These are phyloP conservation scores for Leersia perrieri DNA, from an alignment of 176 grass and related monocot genomes.

Conservation along the genomic window DNA sequence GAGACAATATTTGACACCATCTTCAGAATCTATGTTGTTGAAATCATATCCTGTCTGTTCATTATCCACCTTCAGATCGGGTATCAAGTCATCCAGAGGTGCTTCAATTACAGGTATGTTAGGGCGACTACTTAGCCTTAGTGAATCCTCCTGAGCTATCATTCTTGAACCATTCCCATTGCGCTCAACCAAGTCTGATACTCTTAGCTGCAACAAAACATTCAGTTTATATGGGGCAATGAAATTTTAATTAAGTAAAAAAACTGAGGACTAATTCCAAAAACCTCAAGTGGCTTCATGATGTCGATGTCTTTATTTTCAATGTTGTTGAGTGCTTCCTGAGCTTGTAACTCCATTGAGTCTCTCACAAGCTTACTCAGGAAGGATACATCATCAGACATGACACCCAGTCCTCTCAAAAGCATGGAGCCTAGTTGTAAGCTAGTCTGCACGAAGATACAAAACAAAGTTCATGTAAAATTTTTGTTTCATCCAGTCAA, in stretches of 20 bases:
- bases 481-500: background rate
- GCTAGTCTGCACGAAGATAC: conserved; percentile 60
- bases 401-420: conserved; percentile 80
- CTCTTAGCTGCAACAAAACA: conserved; percentile 63
- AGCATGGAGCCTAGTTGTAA: conserved; percentile 92
- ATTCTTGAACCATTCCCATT: conserved; percentile 42
- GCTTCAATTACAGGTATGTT: conserved; percentile 36
- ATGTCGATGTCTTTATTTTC: conserved; percentile 47
- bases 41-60: conserved; percentile 2
- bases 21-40: conserved; percentile 43
- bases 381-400: conserved; percentile 98
- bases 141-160: conserved; percentile 50
- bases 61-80: conserved; percentile 24
- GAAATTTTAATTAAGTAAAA: background rate
- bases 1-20: conserved; percentile 76
- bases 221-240: conserved; percentile 31
- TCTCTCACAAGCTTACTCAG: conserved; percentile 88
- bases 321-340: conserved; percentile 54
- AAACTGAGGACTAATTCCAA: background rate
- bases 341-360: conserved; percentile 91
- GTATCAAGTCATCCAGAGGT: conserved; percentile 5
- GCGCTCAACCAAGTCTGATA: conserved; percentile 61
- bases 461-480: background rate
- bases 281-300: conserved; percentile 86
- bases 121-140: conserved; percentile 60